Conservation (phyloP, 129 eudicot genomes). For the Helianthus tuberosus region DNA sequence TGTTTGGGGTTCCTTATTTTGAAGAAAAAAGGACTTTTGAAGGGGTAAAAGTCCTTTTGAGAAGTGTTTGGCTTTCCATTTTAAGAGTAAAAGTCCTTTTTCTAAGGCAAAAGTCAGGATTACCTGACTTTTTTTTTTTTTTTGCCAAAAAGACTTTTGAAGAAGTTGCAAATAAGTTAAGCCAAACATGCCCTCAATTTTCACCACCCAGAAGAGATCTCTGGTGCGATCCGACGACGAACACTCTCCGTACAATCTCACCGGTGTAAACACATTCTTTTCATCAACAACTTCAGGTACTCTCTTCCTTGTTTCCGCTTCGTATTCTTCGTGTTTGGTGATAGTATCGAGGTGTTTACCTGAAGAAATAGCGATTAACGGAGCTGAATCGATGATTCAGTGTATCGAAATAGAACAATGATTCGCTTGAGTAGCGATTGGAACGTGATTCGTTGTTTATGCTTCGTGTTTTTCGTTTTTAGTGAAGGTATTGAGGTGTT, state of each 20-base stretch:
- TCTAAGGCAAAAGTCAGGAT: too few species aligned
- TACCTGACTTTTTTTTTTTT: too few species aligned
- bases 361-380: conserved; percentile 8
- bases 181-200: background rate
- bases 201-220: conserved; percentile 24
- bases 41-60: too few species aligned
- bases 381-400: background rate
- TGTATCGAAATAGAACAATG: background rate
- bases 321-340: background rate
- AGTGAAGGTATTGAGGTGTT: background rate
- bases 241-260: background rate
- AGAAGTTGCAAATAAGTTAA: too few species aligned
- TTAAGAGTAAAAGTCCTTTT: too few species aligned
- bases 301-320: background rate
- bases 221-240: background rate
- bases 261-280: conserved; percentile 10
- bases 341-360: background rate
- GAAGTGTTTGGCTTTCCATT: too few species aligned
- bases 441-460: background rate
- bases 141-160: too few species aligned
- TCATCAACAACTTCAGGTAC: conserved; percentile 21
- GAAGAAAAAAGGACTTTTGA: too few species aligned
- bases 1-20: too few species aligned
- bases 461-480: background rate
- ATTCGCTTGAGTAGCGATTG: background rate